These are phyloP conservation scores for Colletotrichum shisoi DNA, from an alignment of 2,329 filamentous ascomycete genomes.

Conservation along the genomic window DNA sequence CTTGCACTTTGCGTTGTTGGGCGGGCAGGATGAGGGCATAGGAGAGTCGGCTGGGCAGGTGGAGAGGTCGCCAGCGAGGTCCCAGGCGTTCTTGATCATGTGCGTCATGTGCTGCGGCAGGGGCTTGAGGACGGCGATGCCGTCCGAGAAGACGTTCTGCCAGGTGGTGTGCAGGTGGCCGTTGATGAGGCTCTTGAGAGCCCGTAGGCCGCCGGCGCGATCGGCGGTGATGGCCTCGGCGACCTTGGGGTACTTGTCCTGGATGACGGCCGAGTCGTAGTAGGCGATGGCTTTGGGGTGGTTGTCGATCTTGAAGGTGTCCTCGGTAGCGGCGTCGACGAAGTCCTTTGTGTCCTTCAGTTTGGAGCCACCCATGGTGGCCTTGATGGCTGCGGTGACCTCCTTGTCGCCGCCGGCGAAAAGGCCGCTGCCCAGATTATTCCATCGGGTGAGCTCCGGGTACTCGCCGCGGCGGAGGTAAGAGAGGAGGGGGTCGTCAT, in stretches of 20 bases:
- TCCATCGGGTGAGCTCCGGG: constrained; percentile 75
- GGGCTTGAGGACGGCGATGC: constrained; percentile 84
- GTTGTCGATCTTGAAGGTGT: constrained; percentile 71
- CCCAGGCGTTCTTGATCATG: constrained; percentile 72
- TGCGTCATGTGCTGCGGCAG: constrained; percentile 76
- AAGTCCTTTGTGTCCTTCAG: constrained; percentile 68
- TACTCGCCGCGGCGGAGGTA: constrained; percentile 80
- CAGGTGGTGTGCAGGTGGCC: constrained; percentile 85
- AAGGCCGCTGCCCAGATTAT: constrained; percentile 73
- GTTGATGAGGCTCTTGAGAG: constrained; percentile 79
- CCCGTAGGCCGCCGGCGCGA: constrained; percentile 67
- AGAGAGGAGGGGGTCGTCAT: constrained; percentile 74
- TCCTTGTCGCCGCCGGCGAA: constrained; percentile 74
- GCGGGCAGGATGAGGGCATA: constrained; percentile 80
- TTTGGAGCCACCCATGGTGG: constrained; percentile 64
- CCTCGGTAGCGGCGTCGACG: constrained; percentile 65
- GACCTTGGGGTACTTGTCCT: constrained; percentile 72
- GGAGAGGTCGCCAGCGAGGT: constrained; percentile 77
- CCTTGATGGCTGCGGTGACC: constrained; percentile 69
- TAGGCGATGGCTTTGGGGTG: constrained; percentile 75
- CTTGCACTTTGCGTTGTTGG: constrained; percentile 76
- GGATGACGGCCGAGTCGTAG: constrained; percentile 72
- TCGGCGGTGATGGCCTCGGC: constrained; percentile 66
- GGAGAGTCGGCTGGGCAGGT: constrained; percentile 76
- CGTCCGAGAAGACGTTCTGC: constrained; percentile 78